phyloP scores from a whole-genome alignment of 1,139 yeast genomes.

The Geotrichum phurueaensis region DNA sequence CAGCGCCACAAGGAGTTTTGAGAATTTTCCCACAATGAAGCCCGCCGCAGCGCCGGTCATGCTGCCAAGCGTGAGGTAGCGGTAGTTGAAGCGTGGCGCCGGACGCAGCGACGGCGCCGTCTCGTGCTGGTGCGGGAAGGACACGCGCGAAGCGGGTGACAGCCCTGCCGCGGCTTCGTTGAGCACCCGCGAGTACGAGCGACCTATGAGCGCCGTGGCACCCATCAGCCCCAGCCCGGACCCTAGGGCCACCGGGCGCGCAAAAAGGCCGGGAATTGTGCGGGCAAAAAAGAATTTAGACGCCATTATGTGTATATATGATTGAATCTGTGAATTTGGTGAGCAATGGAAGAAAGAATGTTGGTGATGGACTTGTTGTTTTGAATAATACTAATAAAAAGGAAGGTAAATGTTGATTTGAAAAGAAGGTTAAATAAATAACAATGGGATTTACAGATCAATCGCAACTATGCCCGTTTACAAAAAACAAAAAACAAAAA shows the following conservation, averaged over 20 bases:
- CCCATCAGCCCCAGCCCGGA: constrained; percentile 2
- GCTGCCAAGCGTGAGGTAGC: constrained; percentile 64
- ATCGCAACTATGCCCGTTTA: too few relatives aligned
- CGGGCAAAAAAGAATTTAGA: neutral
- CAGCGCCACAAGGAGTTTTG: constrained; percentile 51
- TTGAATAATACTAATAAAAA: too few relatives aligned
- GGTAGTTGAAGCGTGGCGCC: constrained; percentile 43
- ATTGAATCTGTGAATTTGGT: neutral
- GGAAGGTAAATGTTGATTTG: too few relatives aligned
- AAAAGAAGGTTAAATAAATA: neutral
- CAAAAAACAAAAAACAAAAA: neutral
- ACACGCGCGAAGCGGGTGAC: neutral
- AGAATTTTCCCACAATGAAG: constrained; percentile 57
- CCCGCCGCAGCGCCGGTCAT: constrained; percentile 61
- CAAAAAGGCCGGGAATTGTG: neutral
- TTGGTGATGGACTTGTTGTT: too few relatives aligned
- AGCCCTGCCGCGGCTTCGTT: neutral
- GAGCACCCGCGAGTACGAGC: neutral
- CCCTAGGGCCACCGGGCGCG: constrained; percentile 1
- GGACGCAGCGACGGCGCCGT: neutral
- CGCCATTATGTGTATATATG: neutral
- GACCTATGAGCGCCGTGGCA: neutral
- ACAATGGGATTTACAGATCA: neutral
- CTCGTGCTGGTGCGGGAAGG: neutral
- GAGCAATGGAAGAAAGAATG: neutral